phyloP scores from a whole-genome alignment of 2,329 filamentous ascomycete genomes.

The Madurella fahalii region DNA sequence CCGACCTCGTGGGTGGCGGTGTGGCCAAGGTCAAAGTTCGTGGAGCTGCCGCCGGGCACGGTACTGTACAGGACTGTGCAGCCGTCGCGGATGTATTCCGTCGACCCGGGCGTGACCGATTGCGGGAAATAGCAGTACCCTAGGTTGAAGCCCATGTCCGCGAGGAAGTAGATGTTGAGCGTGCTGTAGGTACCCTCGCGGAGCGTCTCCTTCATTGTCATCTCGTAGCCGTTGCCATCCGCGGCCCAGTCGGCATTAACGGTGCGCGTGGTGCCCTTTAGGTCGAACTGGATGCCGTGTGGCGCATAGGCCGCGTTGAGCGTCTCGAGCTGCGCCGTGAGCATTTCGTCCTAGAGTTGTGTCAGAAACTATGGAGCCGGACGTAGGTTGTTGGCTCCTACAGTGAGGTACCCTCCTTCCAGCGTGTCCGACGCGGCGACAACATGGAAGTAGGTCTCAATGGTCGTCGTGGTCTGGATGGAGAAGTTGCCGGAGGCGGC shows the following conservation, averaged over 20 bases:
- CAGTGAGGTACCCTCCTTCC: constrained; percentile 36
- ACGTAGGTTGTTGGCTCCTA: constrained; percentile 19
- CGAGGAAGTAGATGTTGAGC: constrained; percentile 47
- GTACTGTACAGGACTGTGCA: constrained; percentile 30
- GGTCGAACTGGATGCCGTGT: constrained; percentile 42
- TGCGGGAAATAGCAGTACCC: constrained; percentile 47
- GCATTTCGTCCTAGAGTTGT: constrained; percentile 30
- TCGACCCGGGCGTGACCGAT: constrained; percentile 30
- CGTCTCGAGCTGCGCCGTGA: constrained; percentile 40
- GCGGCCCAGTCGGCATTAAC: constrained; percentile 45
- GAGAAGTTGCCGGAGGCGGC: constrained; percentile 21
- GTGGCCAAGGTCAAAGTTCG: constrained; percentile 36
- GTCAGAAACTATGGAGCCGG: not conserved
- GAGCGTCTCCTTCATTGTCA: constrained; percentile 42
- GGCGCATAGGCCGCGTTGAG: constrained; percentile 43
- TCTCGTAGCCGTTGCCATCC: constrained; percentile 35
- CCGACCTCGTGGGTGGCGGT: constrained; percentile 40
- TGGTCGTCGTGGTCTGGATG: constrained; percentile 25
- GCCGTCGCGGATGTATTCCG: constrained; percentile 28
- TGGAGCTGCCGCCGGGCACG: constrained; percentile 29
- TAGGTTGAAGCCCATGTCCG: constrained; percentile 34
- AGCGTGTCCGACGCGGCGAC: constrained; percentile 27
- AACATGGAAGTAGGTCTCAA: constrained; percentile 35
- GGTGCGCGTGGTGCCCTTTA: constrained; percentile 36
- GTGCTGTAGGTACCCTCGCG: constrained; percentile 40